Conservation (phyloP, 306 rosid genomes). For the Luffa aegyptiaca region DNA sequence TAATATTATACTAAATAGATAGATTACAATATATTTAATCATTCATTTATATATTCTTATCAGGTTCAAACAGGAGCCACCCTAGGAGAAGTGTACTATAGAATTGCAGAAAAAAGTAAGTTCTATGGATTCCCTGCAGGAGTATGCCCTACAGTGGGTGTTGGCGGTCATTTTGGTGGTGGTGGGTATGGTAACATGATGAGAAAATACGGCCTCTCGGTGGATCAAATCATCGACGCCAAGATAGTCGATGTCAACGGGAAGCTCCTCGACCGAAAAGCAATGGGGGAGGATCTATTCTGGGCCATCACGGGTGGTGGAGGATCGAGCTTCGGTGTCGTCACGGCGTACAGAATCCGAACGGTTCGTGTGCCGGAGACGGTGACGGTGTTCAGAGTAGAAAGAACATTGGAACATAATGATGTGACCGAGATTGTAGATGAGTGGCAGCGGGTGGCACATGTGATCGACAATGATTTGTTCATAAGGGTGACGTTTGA, state of each 20-base stretch:
- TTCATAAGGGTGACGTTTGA: slow-evolving; percentile 43
- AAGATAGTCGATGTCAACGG: slow-evolving; percentile 33
- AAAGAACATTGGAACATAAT: slow-evolving; percentile 29
- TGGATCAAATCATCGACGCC: slow-evolving; percentile 40
- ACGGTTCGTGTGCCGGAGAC: slow-evolving; percentile 35
- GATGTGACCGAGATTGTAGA: slow-evolving; percentile 30
- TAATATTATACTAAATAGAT: too few species aligned
- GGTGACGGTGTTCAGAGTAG: slow-evolving; percentile 38
- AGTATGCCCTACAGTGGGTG: slow-evolving; percentile 41
- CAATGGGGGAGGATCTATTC: slow-evolving; percentile 51
- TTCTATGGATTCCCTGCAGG: slow-evolving; percentile 43
- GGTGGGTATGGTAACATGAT: slow-evolving; percentile 48
- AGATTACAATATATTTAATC: neutral
- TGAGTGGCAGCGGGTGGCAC: slow-evolving; percentile 41
- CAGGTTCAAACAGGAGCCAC: slow-evolving; percentile 38
- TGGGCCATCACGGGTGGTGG: slow-evolving; percentile 54
- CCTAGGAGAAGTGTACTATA: slow-evolving; percentile 43
- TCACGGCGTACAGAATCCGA: slow-evolving; percentile 30
- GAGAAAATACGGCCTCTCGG: slow-evolving; percentile 43
- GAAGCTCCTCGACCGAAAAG: slow-evolving; percentile 26
- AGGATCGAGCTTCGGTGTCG: slow-evolving; percentile 42
- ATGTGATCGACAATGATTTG: slow-evolving; percentile 24
- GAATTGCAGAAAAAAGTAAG: slow-evolving; percentile 28
- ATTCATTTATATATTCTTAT: neutral
- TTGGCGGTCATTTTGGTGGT: slow-evolving; percentile 48